Conservation (phyloP, 192 early-diverging fungal genomes). For the Backusella tarrabulga region DNA sequence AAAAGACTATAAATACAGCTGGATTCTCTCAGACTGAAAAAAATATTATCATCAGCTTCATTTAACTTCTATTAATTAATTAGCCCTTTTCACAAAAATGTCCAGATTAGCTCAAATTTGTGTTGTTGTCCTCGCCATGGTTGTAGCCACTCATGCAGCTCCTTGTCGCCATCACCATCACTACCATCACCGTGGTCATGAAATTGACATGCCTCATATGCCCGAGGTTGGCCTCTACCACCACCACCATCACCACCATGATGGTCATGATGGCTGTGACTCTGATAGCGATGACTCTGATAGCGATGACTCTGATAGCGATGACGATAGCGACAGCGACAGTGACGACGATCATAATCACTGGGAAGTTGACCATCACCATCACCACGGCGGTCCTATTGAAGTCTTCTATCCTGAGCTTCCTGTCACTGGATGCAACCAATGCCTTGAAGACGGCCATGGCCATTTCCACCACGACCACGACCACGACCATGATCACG, state of each 20-base stretch:
- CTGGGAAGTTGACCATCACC: not conserved
- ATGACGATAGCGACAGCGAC: not conserved
- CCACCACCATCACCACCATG: not conserved
- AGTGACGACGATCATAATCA: not conserved
- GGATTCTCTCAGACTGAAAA: not conserved
- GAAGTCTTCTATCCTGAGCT: not conserved
- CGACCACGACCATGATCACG: not conserved
- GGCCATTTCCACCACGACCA: not conserved
- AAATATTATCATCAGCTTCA: not conserved
- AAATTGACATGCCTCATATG: not conserved
- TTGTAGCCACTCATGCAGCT: not conserved
- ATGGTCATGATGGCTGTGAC: not conserved
- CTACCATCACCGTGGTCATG: not conserved
- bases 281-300: not conserved
- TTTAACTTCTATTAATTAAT: not conserved
- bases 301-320: no score
- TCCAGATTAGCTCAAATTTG: not conserved
- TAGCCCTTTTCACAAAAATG: not conserved
- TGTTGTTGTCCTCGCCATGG: slow-evolving; percentile 5
- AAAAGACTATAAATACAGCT: not conserved
- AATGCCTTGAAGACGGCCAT: not conserved
- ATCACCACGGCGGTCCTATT: not conserved
- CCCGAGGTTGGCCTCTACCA: not conserved
- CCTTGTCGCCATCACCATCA: not conserved
- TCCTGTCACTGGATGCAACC: not conserved